Conservation (phyloP, 169 alveolate genomes). For the Cryptosporidium viatorum region DNA sequence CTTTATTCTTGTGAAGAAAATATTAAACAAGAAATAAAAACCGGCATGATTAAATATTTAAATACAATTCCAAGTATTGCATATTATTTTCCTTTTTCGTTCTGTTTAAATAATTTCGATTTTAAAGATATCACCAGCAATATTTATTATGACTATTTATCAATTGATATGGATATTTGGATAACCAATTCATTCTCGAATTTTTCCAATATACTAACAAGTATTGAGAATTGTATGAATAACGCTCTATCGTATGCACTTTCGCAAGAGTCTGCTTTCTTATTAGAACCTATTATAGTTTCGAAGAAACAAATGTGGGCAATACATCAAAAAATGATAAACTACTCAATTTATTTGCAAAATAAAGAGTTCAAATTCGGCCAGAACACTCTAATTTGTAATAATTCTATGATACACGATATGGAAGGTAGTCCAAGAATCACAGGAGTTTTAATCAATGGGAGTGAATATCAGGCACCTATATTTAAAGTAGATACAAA, state of each 20-base stretch:
- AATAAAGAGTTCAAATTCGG: constrained; percentile 19
- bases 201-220: background rate
- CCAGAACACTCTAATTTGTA: constrained; percentile 21
- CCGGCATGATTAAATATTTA: constrained; percentile 14
- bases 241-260: background rate
- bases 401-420: constrained; percentile 19
- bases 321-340: constrained; percentile 36
- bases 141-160: background rate
- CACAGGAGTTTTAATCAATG: constrained; percentile 59
- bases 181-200: background rate
- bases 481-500: background rate
- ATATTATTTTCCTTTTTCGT: constrained; percentile 43
- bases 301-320: constrained; percentile 64
- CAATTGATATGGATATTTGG: background rate
- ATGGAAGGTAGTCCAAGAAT: constrained; percentile 61
- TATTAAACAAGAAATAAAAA: background rate
- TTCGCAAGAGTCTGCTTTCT: constrained; percentile 48
- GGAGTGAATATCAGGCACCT: constrained; percentile 68
- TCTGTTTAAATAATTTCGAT: constrained; percentile 26
- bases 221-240: constrained; percentile 33
- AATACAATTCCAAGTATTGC: constrained; percentile 3
- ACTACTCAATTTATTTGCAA: background rate
- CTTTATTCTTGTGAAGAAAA: constrained; percentile 19
- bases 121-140: background rate
- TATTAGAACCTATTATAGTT: constrained; percentile 47